A percentile compares a stretch with the other conserved stretches of the same genome.
Conservation (phyloP, 2,329 filamentous ascomycete genomes). For the Metarhizium humberi region DNA sequence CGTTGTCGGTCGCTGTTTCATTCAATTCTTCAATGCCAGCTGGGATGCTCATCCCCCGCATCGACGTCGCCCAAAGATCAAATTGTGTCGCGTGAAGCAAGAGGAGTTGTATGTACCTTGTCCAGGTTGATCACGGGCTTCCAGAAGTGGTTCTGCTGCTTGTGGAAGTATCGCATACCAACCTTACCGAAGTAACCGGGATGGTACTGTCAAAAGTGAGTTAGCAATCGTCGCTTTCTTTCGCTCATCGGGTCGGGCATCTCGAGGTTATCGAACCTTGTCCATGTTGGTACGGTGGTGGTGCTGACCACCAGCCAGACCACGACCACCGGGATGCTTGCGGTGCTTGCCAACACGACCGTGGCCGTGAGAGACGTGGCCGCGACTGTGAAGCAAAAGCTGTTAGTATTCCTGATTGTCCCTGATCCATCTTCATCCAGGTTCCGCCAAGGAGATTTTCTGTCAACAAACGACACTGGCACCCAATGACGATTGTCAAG, state of each 20-base stretch:
- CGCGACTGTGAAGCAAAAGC: slow-evolving; percentile 55
- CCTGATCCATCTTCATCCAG: neutral
- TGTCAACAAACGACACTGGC: slow-evolving; percentile 16
- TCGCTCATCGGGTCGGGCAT: slow-evolving; percentile 19
- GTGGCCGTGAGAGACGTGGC: slow-evolving; percentile 96
- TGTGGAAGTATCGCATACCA: slow-evolving; percentile 95
- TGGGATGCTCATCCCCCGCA: neutral
- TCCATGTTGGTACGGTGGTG: slow-evolving; percentile 57
- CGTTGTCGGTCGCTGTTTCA: neutral
- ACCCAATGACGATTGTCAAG: slow-evolving; percentile 3
- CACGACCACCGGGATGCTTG: slow-evolving; percentile 78
- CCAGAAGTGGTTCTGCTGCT: slow-evolving; percentile 93
- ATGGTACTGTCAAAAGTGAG: slow-evolving; percentile 58
- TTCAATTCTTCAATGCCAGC: neutral
- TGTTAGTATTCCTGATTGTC: slow-evolving; percentile 10
- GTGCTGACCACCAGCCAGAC: slow-evolving; percentile 97
- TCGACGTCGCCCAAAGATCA: neutral
- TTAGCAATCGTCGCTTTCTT: slow-evolving; percentile 15
- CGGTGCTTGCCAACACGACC: slow-evolving; percentile 98
- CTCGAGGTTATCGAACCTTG: slow-evolving; percentile 57
- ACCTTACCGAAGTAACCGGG: slow-evolving; percentile 99
- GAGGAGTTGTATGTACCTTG: slow-evolving; percentile 54
- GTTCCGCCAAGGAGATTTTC: neutral
- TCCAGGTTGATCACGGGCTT: slow-evolving; percentile 98
- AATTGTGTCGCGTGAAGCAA: neutral